A percentile compares a stretch with the other conserved stretches of the same genome.
phyloP scores from a whole-genome alignment of 208 protist species.

The Leishmania tarentolae region DNA sequence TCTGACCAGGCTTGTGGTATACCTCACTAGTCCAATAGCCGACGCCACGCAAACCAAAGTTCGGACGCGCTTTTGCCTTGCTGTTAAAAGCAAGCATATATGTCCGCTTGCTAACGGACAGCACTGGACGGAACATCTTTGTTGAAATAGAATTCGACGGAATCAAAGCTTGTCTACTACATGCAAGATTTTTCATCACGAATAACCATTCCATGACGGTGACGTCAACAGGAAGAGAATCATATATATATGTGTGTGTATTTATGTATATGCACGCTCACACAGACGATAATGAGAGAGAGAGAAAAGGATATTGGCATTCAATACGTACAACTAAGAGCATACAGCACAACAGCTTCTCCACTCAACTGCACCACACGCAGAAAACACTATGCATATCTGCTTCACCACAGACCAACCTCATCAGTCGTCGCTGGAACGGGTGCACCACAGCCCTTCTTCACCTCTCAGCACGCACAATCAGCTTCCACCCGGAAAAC shows the following conservation, averaged over 20 bases:
- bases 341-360: not conserved
- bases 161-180: not conserved
- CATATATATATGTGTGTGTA: not conserved
- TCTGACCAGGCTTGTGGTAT: conserved; percentile 80
- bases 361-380: not conserved
- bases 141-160: not conserved
- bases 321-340: not conserved
- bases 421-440: too few species aligned
- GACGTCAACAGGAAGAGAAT: not conserved
- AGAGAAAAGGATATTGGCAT: not conserved
- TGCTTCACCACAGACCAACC: too few species aligned
- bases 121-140: conserved; percentile 70
- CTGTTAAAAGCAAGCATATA: conserved; percentile 87
- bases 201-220: not conserved
- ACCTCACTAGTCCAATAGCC: conserved; percentile 83
- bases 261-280: not conserved
- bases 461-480: too few species aligned
- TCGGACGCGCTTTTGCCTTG: conserved; percentile 87
- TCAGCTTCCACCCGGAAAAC: not conserved
- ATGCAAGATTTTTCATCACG: not conserved
- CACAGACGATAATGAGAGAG: not conserved
- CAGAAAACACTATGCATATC: not conserved
- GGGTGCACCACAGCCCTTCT: too few species aligned
- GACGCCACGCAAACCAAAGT: conserved; percentile 85
- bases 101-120: conserved; percentile 67